Conservation (phyloP, 306 rosid genomes). For the Cucurbita pepo region DNA sequence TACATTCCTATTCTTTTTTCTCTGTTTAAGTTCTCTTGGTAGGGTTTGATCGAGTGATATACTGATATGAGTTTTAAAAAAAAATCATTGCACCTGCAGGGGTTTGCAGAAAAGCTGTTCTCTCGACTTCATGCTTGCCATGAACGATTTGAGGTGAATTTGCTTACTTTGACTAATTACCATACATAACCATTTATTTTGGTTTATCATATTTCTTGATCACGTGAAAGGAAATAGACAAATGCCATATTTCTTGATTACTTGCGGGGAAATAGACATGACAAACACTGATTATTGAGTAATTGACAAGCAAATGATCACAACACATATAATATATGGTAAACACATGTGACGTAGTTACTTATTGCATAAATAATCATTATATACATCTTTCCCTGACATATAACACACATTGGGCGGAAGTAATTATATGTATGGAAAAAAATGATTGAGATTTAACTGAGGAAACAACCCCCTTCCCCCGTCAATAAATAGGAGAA, state of each 20-base stretch:
- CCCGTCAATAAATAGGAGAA: too few relatives aligned
- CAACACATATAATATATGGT: neutral
- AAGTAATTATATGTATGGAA: too few relatives aligned
- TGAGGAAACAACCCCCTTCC: too few relatives aligned
- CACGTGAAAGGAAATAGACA: neutral
- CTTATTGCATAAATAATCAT: neutral
- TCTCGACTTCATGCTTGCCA: conserved; percentile 46
- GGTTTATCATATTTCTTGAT: neutral
- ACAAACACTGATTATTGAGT: neutral
- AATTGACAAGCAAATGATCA: neutral
- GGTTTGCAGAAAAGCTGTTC: conserved; percentile 75
- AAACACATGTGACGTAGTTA: neutral
- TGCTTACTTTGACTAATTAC: neutral
- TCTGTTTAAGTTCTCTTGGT: neutral
- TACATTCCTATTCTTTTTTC: neutral
- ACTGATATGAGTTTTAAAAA: neutral
- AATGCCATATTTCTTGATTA: neutral
- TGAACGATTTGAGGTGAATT: conserved; percentile 65
- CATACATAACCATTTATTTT: neutral
- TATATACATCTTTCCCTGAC: neutral
- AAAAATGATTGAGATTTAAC: too few relatives aligned
- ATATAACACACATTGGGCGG: too few relatives aligned
- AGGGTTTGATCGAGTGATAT: too few relatives aligned
- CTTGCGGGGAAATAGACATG: neutral
- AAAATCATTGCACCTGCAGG: conserved; percentile 30